These are phyloP conservation scores for Gossypium schwendimanii DNA, from an alignment of 441 rosid genomes.

Conservation along the genomic window DNA sequence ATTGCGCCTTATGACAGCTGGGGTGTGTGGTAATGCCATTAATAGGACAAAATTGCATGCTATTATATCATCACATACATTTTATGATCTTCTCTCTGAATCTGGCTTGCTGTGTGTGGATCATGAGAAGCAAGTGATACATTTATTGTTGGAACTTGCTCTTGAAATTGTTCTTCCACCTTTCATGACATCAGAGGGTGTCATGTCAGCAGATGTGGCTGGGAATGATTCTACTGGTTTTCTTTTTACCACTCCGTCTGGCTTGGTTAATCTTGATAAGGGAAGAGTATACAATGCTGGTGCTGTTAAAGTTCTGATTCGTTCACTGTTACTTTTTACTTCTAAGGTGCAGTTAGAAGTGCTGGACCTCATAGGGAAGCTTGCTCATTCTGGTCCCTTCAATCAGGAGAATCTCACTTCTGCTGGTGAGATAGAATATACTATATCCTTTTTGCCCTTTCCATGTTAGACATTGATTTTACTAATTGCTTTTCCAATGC, in stretches of 20 bases:
- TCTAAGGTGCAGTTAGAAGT: slow-evolving; percentile 92
- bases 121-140: slow-evolving; percentile 94
- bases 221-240: slow-evolving; percentile 49
- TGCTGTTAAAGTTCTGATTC: slow-evolving; percentile 79
- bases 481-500: slow-evolving; percentile 6
- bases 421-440: slow-evolving; percentile 59
- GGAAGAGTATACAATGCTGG: slow-evolving; percentile 89
- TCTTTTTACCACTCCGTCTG: slow-evolving; percentile 59
- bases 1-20: slow-evolving; percentile 90
- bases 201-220: slow-evolving; percentile 31
- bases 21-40: slow-evolving; percentile 65
- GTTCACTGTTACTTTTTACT: slow-evolving; percentile 85
- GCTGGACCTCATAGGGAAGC: slow-evolving; percentile 72
- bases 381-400: slow-evolving; percentile 86
- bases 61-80: slow-evolving; percentile 79
- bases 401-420: slow-evolving; percentile 97
- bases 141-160: slow-evolving; percentile 85
- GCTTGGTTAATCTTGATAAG: slow-evolving; percentile 65
- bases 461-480: slow-evolving; percentile 14
- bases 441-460: neutral
- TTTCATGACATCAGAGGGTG: slow-evolving; percentile 55
- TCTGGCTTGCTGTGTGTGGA: slow-evolving; percentile 94
- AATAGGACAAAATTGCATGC: slow-evolving; percentile 87
- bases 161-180: slow-evolving; percentile 96
- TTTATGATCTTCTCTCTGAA: slow-evolving; percentile 86